Evolutionary conservation across 108 stramenopile genomes (phyloP).

Genomic region (Fragilariopsis cylindrus): DNA sequence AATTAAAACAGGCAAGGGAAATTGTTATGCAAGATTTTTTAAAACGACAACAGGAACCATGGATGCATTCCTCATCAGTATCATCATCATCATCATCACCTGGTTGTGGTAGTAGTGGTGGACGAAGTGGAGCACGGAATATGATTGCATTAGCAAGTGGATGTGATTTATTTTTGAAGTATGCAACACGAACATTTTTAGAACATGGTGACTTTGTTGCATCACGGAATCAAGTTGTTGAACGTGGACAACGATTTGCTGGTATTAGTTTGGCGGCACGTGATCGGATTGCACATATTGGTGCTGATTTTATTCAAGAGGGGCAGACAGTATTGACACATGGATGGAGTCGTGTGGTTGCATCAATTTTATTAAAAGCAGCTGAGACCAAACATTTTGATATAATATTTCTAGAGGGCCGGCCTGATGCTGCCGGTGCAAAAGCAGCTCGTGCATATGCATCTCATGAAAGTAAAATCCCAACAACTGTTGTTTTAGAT

Average conservation of each 20-base stretch:
- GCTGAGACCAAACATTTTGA: slow-evolving; percentile 78
- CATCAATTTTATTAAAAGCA: slow-evolving; percentile 77
- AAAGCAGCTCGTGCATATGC: slow-evolving; percentile 71
- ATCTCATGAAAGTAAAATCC: slow-evolving; percentile 74
- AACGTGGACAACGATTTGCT: slow-evolving; percentile 91
- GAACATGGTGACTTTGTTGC: slow-evolving; percentile 77
- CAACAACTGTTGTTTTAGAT: slow-evolving; percentile 89
- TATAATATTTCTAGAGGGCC: slow-evolving; percentile 87
- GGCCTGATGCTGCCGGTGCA: slow-evolving; percentile 89
- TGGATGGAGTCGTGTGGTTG: slow-evolving; percentile 90
- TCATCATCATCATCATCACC: background rate
- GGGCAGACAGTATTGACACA: slow-evolving; percentile 89
- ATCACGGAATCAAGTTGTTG: slow-evolving; percentile 76
- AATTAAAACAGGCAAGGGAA: slow-evolving; percentile 66
- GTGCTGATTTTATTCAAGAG: slow-evolving; percentile 88
- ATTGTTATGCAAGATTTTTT: slow-evolving; percentile 63
- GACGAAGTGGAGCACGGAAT: slow-evolving; percentile 37
- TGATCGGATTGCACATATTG: slow-evolving; percentile 84
- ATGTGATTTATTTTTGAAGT: slow-evolving; percentile 82
- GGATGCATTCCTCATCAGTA: background rate
- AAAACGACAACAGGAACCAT: background rate
- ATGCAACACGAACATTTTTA: slow-evolving; percentile 89
- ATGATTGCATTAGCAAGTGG: slow-evolving; percentile 74
- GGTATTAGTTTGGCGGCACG: slow-evolving; percentile 83
- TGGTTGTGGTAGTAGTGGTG: background rate